Conservation (phyloP, 2,329 filamentous ascomycete genomes). For the Colletotrichum truncatum region DNA sequence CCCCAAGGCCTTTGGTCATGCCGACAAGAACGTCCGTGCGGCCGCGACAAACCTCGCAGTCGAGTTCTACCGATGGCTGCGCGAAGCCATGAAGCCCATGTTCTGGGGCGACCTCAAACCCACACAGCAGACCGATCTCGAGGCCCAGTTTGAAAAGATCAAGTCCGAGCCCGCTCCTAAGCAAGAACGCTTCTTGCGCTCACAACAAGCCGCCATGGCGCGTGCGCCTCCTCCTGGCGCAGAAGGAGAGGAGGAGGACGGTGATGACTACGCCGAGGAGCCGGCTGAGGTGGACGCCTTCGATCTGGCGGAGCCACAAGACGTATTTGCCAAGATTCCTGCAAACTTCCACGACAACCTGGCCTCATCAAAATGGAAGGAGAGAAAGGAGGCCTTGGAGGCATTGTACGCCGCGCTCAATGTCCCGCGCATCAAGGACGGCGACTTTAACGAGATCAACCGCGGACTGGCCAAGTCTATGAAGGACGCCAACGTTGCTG, state of each 20-base stretch:
- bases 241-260: slow-evolving; percentile 67
- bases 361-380: slow-evolving; percentile 96
- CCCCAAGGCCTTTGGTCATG: slow-evolving; percentile 92
- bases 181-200: slow-evolving; percentile 87
- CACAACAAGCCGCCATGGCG: slow-evolving; percentile 86
- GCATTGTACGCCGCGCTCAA: slow-evolving; percentile 80
- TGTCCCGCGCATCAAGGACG: slow-evolving; percentile 91
- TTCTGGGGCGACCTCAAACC: slow-evolving; percentile 97
- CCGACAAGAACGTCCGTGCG: slow-evolving; percentile 96
- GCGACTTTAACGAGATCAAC: slow-evolving; percentile 85
- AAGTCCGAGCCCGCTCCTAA: slow-evolving; percentile 89
- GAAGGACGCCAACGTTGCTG: slow-evolving; percentile 98
- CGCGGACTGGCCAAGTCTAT: slow-evolving; percentile 91
- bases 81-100: slow-evolving; percentile 97
- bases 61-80: slow-evolving; percentile 95
- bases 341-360: slow-evolving; percentile 85
- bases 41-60: slow-evolving; percentile 92
- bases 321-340: slow-evolving; percentile 84
- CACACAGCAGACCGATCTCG: slow-evolving; percentile 92
- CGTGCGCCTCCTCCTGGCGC: slow-evolving; percentile 69
- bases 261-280: slow-evolving; percentile 68
- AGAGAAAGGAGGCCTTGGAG: slow-evolving; percentile 93
- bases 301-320: slow-evolving; percentile 85
- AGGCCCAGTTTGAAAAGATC: slow-evolving; percentile 92
- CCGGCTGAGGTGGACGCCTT: slow-evolving; percentile 81